Percentiles rank a stretch among this genome's conserved stretches.
Evolutionary conservation across 1,139 yeast species (phyloP).

Genomic region (Casaregolazyma lundiana): DNA sequence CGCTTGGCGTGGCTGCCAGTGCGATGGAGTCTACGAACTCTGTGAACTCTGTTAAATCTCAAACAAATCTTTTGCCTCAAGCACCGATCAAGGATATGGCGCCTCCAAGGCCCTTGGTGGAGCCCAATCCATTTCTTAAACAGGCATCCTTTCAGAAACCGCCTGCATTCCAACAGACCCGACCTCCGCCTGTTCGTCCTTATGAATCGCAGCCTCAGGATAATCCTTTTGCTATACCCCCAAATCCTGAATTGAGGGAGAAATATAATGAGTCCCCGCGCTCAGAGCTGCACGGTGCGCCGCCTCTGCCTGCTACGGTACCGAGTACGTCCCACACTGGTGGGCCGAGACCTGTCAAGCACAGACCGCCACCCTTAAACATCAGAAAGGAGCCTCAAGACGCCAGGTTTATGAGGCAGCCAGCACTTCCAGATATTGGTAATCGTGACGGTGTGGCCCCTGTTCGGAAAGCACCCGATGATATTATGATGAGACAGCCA

Average conservation of each 20-base stretch:
- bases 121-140: neutral
- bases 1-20: neutral
- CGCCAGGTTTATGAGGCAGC: conserved; percentile 2
- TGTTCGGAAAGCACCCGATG: neutral
- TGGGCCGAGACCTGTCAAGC: neutral
- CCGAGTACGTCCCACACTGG: too few species aligned
- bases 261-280: neutral
- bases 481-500: neutral
- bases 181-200: neutral
- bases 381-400: neutral
- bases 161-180: too few species aligned
- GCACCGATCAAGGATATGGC: neutral
- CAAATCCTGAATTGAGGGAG: neutral
- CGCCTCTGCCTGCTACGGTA: neutral
- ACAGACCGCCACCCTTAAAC: neutral
- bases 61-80: conserved; percentile 1
- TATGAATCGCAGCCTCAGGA: neutral
- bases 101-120: neutral
- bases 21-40: conserved; percentile 1
- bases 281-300: neutral
- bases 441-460: conserved; percentile 9
- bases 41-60: conserved; percentile 6
- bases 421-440: conserved; percentile 15
- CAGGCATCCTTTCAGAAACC: neutral
- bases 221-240: neutral